Evolutionary conservation across 257 asterid genomes (phyloP).

Genomic region (Nicotiana undulata): DNA sequence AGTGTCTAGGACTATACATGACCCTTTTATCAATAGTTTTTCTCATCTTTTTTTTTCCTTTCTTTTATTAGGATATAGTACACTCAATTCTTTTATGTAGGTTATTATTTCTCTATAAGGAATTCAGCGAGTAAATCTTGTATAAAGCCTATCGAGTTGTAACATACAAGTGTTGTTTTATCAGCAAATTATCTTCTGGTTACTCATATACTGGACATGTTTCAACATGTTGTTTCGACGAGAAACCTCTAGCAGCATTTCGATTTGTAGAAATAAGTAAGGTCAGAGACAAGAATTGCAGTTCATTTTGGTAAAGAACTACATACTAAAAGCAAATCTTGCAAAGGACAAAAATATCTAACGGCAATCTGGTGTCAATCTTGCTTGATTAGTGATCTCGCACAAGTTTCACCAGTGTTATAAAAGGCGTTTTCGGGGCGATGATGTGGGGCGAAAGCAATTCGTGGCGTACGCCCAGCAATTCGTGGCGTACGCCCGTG

Average conservation of each 20-base stretch:
- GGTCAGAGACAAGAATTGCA: no score
- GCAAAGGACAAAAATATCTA: neutral
- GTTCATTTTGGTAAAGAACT: neutral
- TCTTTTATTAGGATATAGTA: neutral
- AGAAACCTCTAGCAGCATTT: neutral
- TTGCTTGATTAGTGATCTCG: neutral
- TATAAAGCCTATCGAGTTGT: neutral
- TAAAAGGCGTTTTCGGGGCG: no score
- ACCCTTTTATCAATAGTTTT: neutral
- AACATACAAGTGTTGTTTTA: constrained; percentile 1
- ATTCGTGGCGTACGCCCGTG: no score
- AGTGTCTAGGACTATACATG: neutral
- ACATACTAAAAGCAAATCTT: neutral
- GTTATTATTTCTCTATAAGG: neutral
- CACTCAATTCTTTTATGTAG: neutral
- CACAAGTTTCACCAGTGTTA: neutral
- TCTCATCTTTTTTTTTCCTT: neutral
- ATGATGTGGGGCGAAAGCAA: no score
- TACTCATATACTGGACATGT: neutral
- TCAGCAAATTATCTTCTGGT: neutral
- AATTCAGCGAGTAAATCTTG: neutral
- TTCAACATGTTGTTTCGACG: neutral
- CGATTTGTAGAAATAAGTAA: no score
- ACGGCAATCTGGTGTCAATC: neutral
- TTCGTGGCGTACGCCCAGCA: no score